Base-by-base conservation (phyloP, 1,284 basidiomycete species). In the Cryptococcus maquisensis region DNA sequence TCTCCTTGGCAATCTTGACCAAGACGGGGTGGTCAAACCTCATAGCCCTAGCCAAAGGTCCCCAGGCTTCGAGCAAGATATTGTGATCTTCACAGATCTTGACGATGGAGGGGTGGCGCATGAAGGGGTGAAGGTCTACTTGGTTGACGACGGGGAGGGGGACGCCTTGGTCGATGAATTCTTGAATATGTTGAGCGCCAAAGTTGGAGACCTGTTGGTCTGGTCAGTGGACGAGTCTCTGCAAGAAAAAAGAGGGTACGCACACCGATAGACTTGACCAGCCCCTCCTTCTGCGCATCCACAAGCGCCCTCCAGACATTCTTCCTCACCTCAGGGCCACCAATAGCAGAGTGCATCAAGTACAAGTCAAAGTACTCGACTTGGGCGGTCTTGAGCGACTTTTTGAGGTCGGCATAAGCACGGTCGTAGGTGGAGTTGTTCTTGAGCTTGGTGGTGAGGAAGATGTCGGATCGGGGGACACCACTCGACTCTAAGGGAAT, bases 401-500 rank as follows among this genome's bases (percentile, higher is more conserved):
- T 77, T 56, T 80, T 65, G 53, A 87, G 82, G 50, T 83, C 79
- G 24, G 74, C 68, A 56, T 78, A 78, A 12, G 81, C 79, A 20
- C 74, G 68, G 16, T 78, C 75, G 71, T 84, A 83, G 10, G 80
- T 79, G 37, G 76, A 70, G 67, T 87, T 87, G 43, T 74, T 65
- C 74, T 81, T 84, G 51, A 87, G 79, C 71, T 88, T 87, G 32
- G 84, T 85, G 26, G 83, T 86, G 71, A 82, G 84, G 76, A 83
- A 87, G 58, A 88, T 79, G 20, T 81, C 80, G 7, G 77, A 75
- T 35, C 85, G 82, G 42, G 81, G 79, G 10, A 79, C 77, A 46
- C 54, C 50, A 16, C 63, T 64, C 4, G 50, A 48, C 40, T 61
- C 56, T 63, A 49, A 16, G 41, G 9, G 12, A 46, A 15, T 18